A percentile compares a stretch with the other conserved stretches of the same genome.
Conservation (phyloP, 2,329 filamentous ascomycete species). For the Diplodia intermedia region DNA sequence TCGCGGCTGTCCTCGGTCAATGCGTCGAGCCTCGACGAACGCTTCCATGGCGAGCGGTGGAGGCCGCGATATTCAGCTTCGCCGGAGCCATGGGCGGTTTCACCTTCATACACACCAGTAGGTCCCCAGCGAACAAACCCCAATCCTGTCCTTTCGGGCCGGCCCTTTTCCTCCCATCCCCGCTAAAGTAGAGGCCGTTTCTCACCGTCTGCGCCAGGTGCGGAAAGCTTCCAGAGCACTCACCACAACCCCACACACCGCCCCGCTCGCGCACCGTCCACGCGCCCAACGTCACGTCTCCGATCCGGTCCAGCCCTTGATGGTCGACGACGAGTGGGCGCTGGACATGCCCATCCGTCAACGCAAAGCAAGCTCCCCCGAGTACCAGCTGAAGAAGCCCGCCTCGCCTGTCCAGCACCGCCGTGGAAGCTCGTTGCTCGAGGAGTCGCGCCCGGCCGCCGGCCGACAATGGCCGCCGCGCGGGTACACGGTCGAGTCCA, state of each 20-base stretch:
- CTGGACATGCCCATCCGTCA: slow-evolving; percentile 28
- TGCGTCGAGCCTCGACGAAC: slow-evolving; percentile 2
- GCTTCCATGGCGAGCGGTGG: slow-evolving; percentile 3
- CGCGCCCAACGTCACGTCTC: slow-evolving; percentile 48
- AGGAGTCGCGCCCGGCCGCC: slow-evolving; percentile 43
- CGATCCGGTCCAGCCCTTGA: slow-evolving; percentile 35
- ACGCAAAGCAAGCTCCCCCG: slow-evolving; percentile 14
- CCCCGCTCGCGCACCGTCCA: slow-evolving; percentile 45
- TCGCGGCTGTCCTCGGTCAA: slow-evolving; percentile 26
- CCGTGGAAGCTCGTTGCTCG: slow-evolving; percentile 35
- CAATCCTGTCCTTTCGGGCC: not conserved
- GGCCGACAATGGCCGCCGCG: slow-evolving; percentile 50
- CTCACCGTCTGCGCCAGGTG: slow-evolving; percentile 19
- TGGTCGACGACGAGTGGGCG: slow-evolving; percentile 32
- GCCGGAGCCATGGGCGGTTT: slow-evolving; percentile 26
- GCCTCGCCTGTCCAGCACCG: slow-evolving; percentile 9
- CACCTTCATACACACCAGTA: slow-evolving; percentile 26
- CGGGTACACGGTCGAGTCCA: slow-evolving; percentile 45
- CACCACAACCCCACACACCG: slow-evolving; percentile 36
- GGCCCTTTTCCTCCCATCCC: slow-evolving; percentile 5
- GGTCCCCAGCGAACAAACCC: slow-evolving; percentile 2
- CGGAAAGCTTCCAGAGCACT: slow-evolving; percentile 29
- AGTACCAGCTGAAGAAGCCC: slow-evolving; percentile 16
- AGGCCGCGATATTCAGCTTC: slow-evolving; percentile 21
- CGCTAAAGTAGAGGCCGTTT: slow-evolving; percentile 26